Evolutionary conservation across 805 yeast species (phyloP), one percentile per base, ranked within the genome.

Genomic region (Teunomyces panamensis): DNA sequence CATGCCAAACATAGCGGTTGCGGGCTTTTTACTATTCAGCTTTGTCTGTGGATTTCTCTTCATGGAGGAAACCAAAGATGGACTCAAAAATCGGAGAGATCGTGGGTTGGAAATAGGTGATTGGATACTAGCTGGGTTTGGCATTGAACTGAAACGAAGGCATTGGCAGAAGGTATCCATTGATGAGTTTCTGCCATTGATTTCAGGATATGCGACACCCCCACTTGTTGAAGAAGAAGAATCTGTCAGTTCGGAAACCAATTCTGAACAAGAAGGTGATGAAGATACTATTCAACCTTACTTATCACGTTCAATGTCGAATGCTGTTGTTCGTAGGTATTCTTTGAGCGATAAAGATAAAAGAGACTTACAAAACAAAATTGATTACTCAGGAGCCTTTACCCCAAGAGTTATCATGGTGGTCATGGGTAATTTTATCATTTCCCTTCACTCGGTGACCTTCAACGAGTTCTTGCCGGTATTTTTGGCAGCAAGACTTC

Each of bases 61-160:
- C 48, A 51, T 71, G 24, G 74, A 71, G 48, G 76, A 71, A 48
- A 66, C 75, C 5, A 69, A 69, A 45, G 54, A 54, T 24, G 52
- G 51, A 9, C 52, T 39, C 26, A 58, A 56, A 44, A 49, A 56
- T n/a, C 52, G 54, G 26, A 55, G 64, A 35, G 70, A 68, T 48
- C 49, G 51, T 33, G 74, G 73, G 9, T 43, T 66, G 9, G 75
- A 71, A 13, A 39, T 70, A 11, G 76, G 76, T n/a, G 75, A 71
- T 51, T 48, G 48, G 33, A 47, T 69, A 4, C 48, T 67, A 16
- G 43, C 54, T 5, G 47, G 44, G 14, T 44, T 69, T 3, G 74
- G 74, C 8, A 53, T 56, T 44, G 33, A 53, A 20, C 50, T 60
- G 5, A 67, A 67, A 0, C 32, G 36, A 6, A 52, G 75, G 47